Percentiles rank a stretch among this genome's conserved stretches.
These are phyloP conservation scores for Hemisphaericaspora xylofermentans DNA, from an alignment of 1,139 yeast species.

Conservation along the genomic window DNA sequence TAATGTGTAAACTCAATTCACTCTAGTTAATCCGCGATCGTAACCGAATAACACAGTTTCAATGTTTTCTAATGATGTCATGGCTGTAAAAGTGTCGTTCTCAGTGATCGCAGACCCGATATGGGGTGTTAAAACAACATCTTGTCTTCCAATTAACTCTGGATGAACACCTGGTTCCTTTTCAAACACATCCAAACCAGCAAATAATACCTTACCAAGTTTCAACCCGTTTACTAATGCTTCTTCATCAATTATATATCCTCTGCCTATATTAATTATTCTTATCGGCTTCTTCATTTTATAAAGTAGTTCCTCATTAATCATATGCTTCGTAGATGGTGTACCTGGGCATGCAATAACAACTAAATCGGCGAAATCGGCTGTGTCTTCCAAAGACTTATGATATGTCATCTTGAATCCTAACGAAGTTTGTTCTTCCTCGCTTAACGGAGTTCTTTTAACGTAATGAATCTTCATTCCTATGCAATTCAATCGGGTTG, in stretches of 20 bases:
- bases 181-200: constrained; percentile 80
- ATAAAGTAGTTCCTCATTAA: constrained; percentile 49
- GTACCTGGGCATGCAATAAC: constrained; percentile 71
- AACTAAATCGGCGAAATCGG: constrained; percentile 52
- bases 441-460: constrained; percentile 51
- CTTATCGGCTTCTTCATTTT: constrained; percentile 54
- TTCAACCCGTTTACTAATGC: constrained; percentile 69
- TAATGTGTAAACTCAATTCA: too few relatives aligned
- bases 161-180: constrained; percentile 62
- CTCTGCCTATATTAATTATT: constrained; percentile 78
- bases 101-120: constrained; percentile 69
- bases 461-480: constrained; percentile 71
- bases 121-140: constrained; percentile 77
- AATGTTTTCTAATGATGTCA: constrained; percentile 47
- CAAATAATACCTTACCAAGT: constrained; percentile 64
- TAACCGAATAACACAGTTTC: constrained; percentile 36
- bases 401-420: constrained; percentile 50
- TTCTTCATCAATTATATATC: constrained; percentile 67
- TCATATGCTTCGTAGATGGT: constrained; percentile 54
- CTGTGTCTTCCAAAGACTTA: constrained; percentile 32
- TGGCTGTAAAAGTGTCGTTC: constrained; percentile 48
- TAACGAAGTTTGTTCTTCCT: constrained; percentile 33
- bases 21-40: constrained; percentile 31
- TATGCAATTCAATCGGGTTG: constrained; percentile 50
- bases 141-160: constrained; percentile 55